Conservation (phyloP, 2,329 filamentous ascomycete genomes). For the Coniella vitis region DNA sequence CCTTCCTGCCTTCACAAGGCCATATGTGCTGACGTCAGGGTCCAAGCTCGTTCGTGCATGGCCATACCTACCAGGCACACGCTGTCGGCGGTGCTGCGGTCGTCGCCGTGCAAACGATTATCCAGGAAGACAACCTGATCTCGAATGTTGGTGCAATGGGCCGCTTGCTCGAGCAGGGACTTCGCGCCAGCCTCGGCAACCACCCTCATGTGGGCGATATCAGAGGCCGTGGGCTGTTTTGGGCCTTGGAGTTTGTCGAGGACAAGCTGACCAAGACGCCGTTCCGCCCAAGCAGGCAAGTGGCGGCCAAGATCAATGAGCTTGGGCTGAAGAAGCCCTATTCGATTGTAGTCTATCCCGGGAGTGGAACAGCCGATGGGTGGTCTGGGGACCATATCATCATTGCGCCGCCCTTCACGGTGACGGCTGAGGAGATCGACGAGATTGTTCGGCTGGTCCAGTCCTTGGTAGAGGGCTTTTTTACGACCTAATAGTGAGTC, state of each 20-base stretch:
- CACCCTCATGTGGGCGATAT: conserved; percentile 36
- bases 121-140: conserved; percentile 29
- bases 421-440: conserved; percentile 49
- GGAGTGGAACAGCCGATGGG: conserved; percentile 53
- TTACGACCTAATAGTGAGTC: conserved; percentile 18
- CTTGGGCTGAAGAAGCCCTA: conserved; percentile 26
- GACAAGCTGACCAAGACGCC: conserved; percentile 27
- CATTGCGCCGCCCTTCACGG: conserved; percentile 62
- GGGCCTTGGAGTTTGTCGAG: conserved; percentile 35
- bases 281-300: conserved; percentile 26
- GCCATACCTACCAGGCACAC: conserved; percentile 48
- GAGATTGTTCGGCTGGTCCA: conserved; percentile 44
- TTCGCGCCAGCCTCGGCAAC: conserved; percentile 23
- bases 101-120: conserved; percentile 33
- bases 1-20: background rate
- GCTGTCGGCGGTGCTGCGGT: conserved; percentile 33
- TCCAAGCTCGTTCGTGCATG: conserved; percentile 46
- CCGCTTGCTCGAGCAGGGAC: conserved; percentile 22
- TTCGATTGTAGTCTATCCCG: conserved; percentile 52
- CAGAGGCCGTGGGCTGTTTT: conserved; percentile 37
- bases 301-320: conserved; percentile 28
- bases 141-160: conserved; percentile 29
- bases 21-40: background rate
- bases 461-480: conserved; percentile 46
- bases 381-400: conserved; percentile 62